Base-by-base conservation (phyloP, 805 yeast genomes). In the Brettanomyces custersianus region DNA sequence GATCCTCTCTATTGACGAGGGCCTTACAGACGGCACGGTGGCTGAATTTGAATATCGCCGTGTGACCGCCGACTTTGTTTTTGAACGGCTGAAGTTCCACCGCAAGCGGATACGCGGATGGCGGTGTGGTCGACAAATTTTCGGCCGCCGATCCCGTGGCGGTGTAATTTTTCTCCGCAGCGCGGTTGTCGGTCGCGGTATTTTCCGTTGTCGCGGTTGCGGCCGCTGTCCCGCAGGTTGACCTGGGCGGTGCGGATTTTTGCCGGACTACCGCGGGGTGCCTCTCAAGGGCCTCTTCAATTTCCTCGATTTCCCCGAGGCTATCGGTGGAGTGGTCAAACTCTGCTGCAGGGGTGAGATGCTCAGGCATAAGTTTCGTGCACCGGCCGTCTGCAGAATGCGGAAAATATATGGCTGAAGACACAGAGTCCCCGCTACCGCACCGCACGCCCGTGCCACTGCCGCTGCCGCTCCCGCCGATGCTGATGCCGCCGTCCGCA, bases 11-110 rank as follows among this genome's bases (percentile, higher is more conserved):
- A 49, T 84, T 86, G 41, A 87, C 85, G 41, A 94, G 65, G 1
- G 92, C 92, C 57, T 92, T 92, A 58, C 97, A 92, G 13, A 92
- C 95, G 0, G 96, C 97, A 40, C 84, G 68, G 46, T 78, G 83
- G 4, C 94, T 81, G 54, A 92, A 92, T 44, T 90, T 73, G 62
- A 90, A 92, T 24, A 92, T 87, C 2, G 96, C 96, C 0, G 96
- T 90, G 55, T 92, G 99, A 0, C 99, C 99, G 6, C 99, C 99
- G 17, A 92, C 97, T 52, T 84, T 87, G 54, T 92, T 87, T 38
- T 80, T 78, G 60, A 88, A 90, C 2, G 97, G 97, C 36, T 84
- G 74, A 40, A 90, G 61, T 54, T 90, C 96, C 1, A 88, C 95
- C 1, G 95, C 83, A 21, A 86, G 59, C 3, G 87, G 82, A 45